Conservation (phyloP, 2,329 filamentous ascomycete genomes). For the Cordyceps pruinosa region DNA sequence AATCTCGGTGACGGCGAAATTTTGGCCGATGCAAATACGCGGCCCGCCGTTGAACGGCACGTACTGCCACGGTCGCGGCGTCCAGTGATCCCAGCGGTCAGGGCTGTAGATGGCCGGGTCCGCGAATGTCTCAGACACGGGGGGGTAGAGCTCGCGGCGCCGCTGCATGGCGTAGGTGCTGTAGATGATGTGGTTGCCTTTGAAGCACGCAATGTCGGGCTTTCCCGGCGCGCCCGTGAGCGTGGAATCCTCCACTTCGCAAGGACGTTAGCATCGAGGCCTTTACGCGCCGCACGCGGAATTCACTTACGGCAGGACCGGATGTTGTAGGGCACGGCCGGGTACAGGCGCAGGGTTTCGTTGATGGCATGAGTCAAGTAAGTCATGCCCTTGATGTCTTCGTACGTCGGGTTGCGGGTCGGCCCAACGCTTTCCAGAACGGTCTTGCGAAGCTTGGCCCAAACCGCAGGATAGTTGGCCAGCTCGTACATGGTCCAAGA, state of each 20-base stretch:
- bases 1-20: constrained; percentile 75
- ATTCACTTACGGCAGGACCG: constrained; percentile 60
- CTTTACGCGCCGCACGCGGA: not conserved
- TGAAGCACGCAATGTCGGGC: constrained; percentile 58
- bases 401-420: constrained; percentile 60
- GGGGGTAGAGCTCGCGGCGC: constrained; percentile 54
- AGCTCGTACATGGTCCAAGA: constrained; percentile 82
- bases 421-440: constrained; percentile 62
- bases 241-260: constrained; percentile 35
- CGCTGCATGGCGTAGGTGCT: constrained; percentile 68
- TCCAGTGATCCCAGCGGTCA: constrained; percentile 59
- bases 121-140: constrained; percentile 37
- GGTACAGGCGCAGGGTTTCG: constrained; percentile 72
- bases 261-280: not conserved
- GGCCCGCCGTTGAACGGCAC: constrained; percentile 71
- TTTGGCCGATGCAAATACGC: constrained; percentile 70
- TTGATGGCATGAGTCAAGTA: constrained; percentile 69
- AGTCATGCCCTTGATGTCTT: constrained; percentile 79
- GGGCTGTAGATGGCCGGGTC: constrained; percentile 51
- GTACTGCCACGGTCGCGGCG: constrained; percentile 62
- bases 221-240: constrained; percentile 65
- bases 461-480: constrained; percentile 58
- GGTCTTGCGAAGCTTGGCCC: constrained; percentile 64
- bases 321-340: constrained; percentile 72
- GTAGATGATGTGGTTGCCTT: constrained; percentile 61